Evolutionary conservation across 768 basidiomycete genomes (phyloP).

Genomic region (Leccinellum luteum): DNA sequence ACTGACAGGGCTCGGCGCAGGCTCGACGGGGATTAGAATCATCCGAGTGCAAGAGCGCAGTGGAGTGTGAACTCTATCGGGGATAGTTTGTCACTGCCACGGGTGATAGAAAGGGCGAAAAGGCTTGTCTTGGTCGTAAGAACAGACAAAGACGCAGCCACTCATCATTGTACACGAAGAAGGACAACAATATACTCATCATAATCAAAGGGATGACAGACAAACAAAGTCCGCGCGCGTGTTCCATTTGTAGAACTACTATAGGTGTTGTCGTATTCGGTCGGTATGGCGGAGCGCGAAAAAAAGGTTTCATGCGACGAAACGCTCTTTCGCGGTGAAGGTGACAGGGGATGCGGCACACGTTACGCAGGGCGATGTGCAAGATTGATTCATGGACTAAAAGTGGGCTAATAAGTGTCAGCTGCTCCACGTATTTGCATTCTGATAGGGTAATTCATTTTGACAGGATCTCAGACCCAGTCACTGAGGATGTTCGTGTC

Average conservation of each 20-base stretch:
- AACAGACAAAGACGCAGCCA: conserved; percentile 7
- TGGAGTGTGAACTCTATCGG: conserved; percentile 12
- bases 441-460: conserved; percentile 26
- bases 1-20: conserved; percentile 21
- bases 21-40: conserved; percentile 22
- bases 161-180: conserved; percentile 10
- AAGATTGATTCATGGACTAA: conserved; percentile 19
- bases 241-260: not conserved
- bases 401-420: conserved; percentile 19
- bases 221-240: conserved; percentile 17
- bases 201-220: conserved; percentile 3
- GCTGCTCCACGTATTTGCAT: conserved; percentile 23
- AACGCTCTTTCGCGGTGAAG: conserved; percentile 2
- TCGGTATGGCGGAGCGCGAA: conserved; percentile 13
- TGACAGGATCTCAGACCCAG: conserved; percentile 8
- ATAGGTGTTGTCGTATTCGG: not conserved
- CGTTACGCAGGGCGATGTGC: conserved; percentile 16
- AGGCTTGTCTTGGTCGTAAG: conserved; percentile 12
- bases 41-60: conserved; percentile 1
- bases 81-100: too few relatives aligned
- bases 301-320: conserved; percentile 15
- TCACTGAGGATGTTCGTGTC: conserved; percentile 1
- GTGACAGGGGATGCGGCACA: conserved; percentile 13
- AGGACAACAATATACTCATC: conserved; percentile 2
- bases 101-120: not conserved